Conservation (phyloP, 768 basidiomycete genomes). For the Kwoniella botswanensis region DNA sequence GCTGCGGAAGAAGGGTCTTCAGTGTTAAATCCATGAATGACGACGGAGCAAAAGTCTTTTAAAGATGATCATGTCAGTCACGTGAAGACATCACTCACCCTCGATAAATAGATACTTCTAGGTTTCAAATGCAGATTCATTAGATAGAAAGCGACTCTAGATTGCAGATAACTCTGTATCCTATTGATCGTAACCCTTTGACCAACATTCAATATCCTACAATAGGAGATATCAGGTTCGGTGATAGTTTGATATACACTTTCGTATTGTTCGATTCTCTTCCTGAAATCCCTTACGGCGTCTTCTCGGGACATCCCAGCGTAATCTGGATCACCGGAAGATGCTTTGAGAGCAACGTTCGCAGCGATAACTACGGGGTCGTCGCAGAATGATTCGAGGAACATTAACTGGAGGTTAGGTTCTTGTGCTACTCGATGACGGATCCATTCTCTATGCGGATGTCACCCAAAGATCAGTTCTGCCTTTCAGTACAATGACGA, state of each 20-base stretch:
- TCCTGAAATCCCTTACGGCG: conserved; percentile 86
- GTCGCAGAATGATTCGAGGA: conserved; percentile 92
- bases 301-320: conserved; percentile 81
- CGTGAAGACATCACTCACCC: conserved; percentile 65
- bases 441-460: conserved; percentile 71
- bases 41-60: background rate
- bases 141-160: conserved; percentile 95
- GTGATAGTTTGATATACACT: conserved; percentile 93
- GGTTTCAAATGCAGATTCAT: conserved; percentile 99
- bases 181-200: conserved; percentile 77
- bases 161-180: conserved; percentile 93
- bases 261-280: conserved; percentile 91
- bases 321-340: conserved; percentile 97
- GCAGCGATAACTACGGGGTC: conserved; percentile 93
- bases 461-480: background rate
- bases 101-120: conserved; percentile 91
- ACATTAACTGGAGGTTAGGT: conserved; percentile 83
- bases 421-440: conserved; percentile 82
- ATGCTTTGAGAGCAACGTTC: conserved; percentile 94
- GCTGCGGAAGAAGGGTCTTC: conserved; percentile 62
- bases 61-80: background rate
- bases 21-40: conserved; percentile 1
- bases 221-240: conserved; percentile 85
- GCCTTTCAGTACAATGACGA: background rate
- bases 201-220: conserved; percentile 92